Evolutionary conservation across 208 protist genomes (phyloP).

Genomic region (Blastocrithidia nonstop): DNA sequence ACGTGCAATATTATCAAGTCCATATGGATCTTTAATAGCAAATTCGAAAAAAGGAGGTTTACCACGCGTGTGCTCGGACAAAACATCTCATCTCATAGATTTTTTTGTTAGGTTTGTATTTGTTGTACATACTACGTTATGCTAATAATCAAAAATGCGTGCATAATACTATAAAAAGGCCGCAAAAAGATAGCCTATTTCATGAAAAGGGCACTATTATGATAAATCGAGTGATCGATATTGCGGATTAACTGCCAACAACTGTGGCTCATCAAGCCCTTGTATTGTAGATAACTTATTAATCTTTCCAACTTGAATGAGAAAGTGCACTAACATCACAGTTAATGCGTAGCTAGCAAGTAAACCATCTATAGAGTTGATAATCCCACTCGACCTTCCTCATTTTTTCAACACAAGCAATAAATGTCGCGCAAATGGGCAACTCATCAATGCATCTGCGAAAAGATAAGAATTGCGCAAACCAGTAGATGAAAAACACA

Average conservation of each 20-base stretch:
- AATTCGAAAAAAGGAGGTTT: conserved; percentile 78
- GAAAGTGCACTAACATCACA: conserved; percentile 76
- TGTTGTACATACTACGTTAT: conserved; percentile 70
- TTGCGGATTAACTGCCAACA: conserved; percentile 29
- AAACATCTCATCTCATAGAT: conserved; percentile 61
- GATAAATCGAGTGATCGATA: conserved; percentile 25
- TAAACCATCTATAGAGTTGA: conserved; percentile 81
- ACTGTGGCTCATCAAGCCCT: conserved; percentile 22
- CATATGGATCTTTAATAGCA: conserved; percentile 81
- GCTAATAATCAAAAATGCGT: conserved; percentile 53
- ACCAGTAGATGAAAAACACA: conserved; percentile 77
- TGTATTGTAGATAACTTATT: conserved; percentile 25
- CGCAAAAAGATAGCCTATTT: conserved; percentile 61
- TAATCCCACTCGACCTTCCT: conserved; percentile 55
- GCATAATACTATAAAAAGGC: conserved; percentile 81
- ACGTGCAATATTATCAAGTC: conserved; percentile 74
- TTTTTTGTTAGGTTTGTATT: conserved; percentile 53
- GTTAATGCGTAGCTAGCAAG: conserved; percentile 77
- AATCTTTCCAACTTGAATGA: conserved; percentile 40
- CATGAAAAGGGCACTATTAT: conserved; percentile 15
- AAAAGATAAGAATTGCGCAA: conserved; percentile 74
- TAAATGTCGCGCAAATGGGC: conserved; percentile 62
- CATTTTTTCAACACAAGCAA: conserved; percentile 76
- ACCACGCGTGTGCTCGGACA: conserved; percentile 7
- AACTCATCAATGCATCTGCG: conserved; percentile 34